Percentiles rank a stretch among this genome's conserved stretches.
phyloP scores from a whole-genome alignment of 2,329 filamentous ascomycete species.

The Penicillium sp. region DNA sequence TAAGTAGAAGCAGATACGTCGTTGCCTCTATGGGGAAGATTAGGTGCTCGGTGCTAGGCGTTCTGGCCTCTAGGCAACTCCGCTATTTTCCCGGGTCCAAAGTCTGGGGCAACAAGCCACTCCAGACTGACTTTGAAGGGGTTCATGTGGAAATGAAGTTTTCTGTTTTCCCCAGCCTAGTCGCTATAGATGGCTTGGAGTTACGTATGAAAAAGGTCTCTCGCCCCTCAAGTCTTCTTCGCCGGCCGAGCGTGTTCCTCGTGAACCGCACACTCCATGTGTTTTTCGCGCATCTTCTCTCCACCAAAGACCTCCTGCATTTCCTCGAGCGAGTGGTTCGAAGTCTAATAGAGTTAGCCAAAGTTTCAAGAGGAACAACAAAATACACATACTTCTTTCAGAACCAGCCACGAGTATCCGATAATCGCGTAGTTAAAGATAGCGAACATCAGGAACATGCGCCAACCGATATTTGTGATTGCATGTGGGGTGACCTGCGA shows the following conservation, averaged over 20 bases:
- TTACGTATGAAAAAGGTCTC: neutral
- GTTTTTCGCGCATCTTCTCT: constrained; percentile 7
- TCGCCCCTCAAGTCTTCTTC: neutral
- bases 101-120: constrained; percentile 7
- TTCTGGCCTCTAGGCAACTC: neutral
- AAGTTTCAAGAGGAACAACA: too few relatives aligned
- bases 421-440: constrained; percentile 50
- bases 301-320: constrained; percentile 41
- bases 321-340: constrained; percentile 46
- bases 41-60: too few relatives aligned
- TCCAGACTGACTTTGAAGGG: neutral
- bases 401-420: constrained; percentile 44
- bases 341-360: constrained; percentile 33
- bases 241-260: constrained; percentile 1
- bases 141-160: neutral
- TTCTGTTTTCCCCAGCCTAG: neutral
- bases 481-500: constrained; percentile 42
- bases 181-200: neutral
- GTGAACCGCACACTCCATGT: constrained; percentile 8
- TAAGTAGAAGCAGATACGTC: neutral
- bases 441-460: constrained; percentile 52
- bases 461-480: constrained; percentile 49
- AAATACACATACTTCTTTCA: constrained; percentile 35
- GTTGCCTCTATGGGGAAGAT: too few relatives aligned
- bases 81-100: constrained; percentile 10